A percentile compares a stretch with the other conserved stretches of the same genome.
Conservation (phyloP, 2,329 filamentous ascomycete species). For the Raffaelea arxii region DNA sequence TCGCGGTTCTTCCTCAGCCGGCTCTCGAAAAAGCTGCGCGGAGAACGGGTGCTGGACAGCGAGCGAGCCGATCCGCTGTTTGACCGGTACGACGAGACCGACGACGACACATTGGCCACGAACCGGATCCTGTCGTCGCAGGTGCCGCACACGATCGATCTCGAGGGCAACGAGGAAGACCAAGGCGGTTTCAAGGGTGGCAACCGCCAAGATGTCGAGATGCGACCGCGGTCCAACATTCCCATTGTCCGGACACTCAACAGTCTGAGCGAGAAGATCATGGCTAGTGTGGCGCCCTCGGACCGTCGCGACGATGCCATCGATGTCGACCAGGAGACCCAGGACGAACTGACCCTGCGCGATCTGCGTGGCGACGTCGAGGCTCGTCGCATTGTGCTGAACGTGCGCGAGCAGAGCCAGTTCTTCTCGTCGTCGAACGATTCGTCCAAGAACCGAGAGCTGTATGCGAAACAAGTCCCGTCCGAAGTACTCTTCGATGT, state of each 20-base stretch:
- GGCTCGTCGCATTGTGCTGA: conserved; percentile 71
- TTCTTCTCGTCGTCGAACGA: conserved; percentile 60
- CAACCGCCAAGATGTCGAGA: conserved; percentile 81
- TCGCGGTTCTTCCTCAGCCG: conserved; percentile 86
- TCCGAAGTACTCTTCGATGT: conserved; percentile 56
- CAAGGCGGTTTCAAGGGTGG: conserved; percentile 73
- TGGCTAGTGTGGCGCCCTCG: conserved; percentile 74
- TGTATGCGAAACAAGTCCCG: conserved; percentile 63
- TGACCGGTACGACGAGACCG: conserved; percentile 70
- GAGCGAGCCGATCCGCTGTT: conserved; percentile 72
- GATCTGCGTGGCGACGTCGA: conserved; percentile 69
- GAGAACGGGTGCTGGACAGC: conserved; percentile 71
- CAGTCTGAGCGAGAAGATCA: conserved; percentile 82
- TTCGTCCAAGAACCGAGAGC: conserved; percentile 31
- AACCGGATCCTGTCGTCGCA: conserved; percentile 50
- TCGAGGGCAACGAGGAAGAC: conserved; percentile 92
- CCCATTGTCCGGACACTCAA: conserved; percentile 87
- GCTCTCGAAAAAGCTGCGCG: conserved; percentile 82
- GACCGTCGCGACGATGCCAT: conserved; percentile 59
- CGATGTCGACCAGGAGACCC: conserved; percentile 63
- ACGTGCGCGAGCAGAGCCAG: conserved; percentile 76
- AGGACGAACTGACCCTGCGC: conserved; percentile 63
- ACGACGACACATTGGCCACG: conserved; percentile 52
- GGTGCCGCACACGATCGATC: conserved; percentile 81
- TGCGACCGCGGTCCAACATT: conserved; percentile 73